A percentile compares a stretch with the other conserved stretches of the same genome.
These are phyloP conservation scores for Pittosporum tobira DNA, from an alignment of 129 eudicot species.

Conservation along the genomic window DNA sequence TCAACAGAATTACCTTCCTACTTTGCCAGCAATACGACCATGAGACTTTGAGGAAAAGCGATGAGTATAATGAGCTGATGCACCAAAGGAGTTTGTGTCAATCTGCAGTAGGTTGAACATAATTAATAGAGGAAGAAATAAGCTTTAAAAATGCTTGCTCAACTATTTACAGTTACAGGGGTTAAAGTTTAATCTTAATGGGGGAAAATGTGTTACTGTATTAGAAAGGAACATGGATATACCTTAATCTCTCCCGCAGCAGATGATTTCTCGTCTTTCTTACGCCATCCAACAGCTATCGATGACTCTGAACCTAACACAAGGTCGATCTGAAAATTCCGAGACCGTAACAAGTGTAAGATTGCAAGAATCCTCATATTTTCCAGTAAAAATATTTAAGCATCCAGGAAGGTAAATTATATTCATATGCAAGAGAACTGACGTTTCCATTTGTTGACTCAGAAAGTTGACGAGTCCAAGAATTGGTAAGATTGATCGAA, in stretches of 20 bases:
- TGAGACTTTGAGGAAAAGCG: conserved; percentile 79
- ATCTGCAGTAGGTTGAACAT: conserved; percentile 35
- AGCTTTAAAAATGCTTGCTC: too few species aligned
- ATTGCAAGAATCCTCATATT: neutral
- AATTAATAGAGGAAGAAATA: neutral
- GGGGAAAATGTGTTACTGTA: neutral
- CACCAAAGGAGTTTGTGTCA: conserved; percentile 76
- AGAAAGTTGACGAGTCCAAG: conserved; percentile 89
- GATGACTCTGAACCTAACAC: conserved; percentile 71
- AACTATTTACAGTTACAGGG: too few species aligned
- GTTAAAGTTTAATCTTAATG: neutral
- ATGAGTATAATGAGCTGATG: conserved; percentile 64
- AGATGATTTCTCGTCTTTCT: conserved; percentile 65
- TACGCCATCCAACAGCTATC: conserved; percentile 92
- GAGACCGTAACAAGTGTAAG: neutral
- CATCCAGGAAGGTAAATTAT: conserved; percentile 3
- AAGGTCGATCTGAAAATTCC: conserved; percentile 60
- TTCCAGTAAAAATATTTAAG: neutral
- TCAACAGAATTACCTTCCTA: conserved; percentile 58
- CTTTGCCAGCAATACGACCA: conserved; percentile 77
- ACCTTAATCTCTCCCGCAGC: conserved; percentile 93
- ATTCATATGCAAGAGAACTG: conserved; percentile 10
- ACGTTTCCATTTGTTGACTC: conserved; percentile 74
- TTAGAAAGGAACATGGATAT: conserved; percentile 6
- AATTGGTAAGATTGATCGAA: conserved; percentile 77